phyloP scores from a whole-genome alignment of 495 filamentous ascomycete species.

The Aspergillus sparsus region DNA sequence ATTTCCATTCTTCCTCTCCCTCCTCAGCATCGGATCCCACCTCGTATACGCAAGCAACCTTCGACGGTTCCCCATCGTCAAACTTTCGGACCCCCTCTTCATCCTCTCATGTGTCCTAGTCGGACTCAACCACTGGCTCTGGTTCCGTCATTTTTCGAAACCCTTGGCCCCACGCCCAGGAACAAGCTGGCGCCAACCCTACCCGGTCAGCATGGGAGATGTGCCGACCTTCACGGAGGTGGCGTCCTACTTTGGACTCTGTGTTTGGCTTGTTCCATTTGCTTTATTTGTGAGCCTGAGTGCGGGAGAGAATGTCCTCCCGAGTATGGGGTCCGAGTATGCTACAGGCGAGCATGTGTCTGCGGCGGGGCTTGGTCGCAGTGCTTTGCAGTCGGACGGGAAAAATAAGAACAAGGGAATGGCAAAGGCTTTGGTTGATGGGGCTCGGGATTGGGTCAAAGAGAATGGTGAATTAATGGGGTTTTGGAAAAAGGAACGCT shows the following conservation, averaged over 20 bases:
- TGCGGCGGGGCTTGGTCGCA: slow-evolving; percentile 38
- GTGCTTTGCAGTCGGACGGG: slow-evolving; percentile 43
- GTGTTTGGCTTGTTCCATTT: slow-evolving; percentile 96
- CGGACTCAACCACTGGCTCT: slow-evolving; percentile 89
- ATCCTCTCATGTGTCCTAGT: slow-evolving; percentile 83
- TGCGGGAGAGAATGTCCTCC: slow-evolving; percentile 91
- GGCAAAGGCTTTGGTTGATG: slow-evolving; percentile 86
- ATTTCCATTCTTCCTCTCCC: slow-evolving; percentile 72
- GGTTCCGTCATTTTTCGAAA: slow-evolving; percentile 90
- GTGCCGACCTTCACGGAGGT: slow-evolving; percentile 91
- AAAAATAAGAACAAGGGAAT: slow-evolving; percentile 73
- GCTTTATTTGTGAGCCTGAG: slow-evolving; percentile 90
- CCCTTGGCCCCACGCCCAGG: slow-evolving; percentile 36
- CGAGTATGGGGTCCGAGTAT: slow-evolving; percentile 75
- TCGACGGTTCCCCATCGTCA: slow-evolving; percentile 83
- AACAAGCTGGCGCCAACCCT: slow-evolving; percentile 53
- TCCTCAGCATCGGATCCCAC: slow-evolving; percentile 80
- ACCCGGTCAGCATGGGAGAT: slow-evolving; percentile 54
- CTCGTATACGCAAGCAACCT: slow-evolving; percentile 88
- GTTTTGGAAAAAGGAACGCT: slow-evolving; percentile 59
- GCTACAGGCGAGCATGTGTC: slow-evolving; percentile 58
- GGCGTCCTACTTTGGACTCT: slow-evolving; percentile 92
- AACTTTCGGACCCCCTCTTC: slow-evolving; percentile 85
- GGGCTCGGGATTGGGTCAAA: slow-evolving; percentile 68
- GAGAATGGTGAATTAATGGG: slow-evolving; percentile 74